Conservation (phyloP, 495 filamentous ascomycete genomes). For the Penicillium atrosanguineum region DNA sequence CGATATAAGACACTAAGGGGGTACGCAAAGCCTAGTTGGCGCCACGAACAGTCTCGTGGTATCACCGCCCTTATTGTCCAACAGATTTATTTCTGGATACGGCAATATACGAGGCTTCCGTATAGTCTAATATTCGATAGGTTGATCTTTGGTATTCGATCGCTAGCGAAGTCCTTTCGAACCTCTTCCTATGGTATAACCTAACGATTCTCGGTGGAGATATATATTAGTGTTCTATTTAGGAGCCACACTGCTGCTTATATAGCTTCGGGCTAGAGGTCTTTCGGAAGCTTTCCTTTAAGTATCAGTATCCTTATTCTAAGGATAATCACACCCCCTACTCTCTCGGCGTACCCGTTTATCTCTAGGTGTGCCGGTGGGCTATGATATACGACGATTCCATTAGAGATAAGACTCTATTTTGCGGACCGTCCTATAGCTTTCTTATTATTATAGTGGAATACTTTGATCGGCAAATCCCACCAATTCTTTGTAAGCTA, state of each 20-base stretch:
- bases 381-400: too few relatives aligned
- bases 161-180: not conserved
- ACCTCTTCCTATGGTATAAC: constrained; percentile 3
- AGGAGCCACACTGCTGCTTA: constrained; percentile 4
- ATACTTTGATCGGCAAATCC: too few relatives aligned
- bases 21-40: too few relatives aligned
- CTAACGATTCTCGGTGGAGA: not conserved
- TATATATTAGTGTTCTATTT: constrained; percentile 6
- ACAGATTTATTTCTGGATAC: not conserved
- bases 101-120: not conserved
- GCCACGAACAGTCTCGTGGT: too few relatives aligned
- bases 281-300: constrained; percentile 6
- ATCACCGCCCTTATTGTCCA: too few relatives aligned
- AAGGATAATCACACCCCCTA: constrained; percentile 8
- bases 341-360: constrained; percentile 8
- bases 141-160: not conserved
- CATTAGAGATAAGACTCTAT: too few relatives aligned
- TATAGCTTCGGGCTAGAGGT: constrained; percentile 1
- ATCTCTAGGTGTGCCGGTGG: too few relatives aligned
- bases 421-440: too few relatives aligned
- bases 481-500: too few relatives aligned
- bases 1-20: too few relatives aligned
- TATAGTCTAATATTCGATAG: constrained; percentile 8
- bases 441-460: too few relatives aligned
- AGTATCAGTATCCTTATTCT: not conserved